Evolutionary conservation across 768 basidiomycete genomes (phyloP), one percentile per base, ranked within the genome.

Genomic region (Lactifluus pinguis): DNA sequence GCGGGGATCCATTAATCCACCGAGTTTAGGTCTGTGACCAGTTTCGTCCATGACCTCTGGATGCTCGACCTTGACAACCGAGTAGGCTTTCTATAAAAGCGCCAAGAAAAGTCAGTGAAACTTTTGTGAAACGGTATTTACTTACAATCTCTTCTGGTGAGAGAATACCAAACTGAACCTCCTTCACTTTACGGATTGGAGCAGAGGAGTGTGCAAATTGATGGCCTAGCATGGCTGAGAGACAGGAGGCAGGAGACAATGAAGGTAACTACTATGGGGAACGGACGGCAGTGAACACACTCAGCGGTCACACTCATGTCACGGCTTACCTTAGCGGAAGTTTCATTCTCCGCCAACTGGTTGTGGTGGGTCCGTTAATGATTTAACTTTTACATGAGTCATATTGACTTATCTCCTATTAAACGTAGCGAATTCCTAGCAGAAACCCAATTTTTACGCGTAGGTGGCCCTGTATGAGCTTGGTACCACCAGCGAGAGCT

Each of bases 31-130:
- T 70, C 86, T 89, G 69, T 88, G 89, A 1, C 86, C 91, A 19
- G 86, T 76, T 72, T 99, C 97, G 68, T 99, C 97, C 87, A 95
- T 95, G 61, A 98, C 95, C 73, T 99, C 97, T 10, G 95, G 94
- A 78, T 93, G 87, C 77, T 98, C 97, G 68, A 98, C 92, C 79
- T 98, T 95, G 64, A 93, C 94, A 34, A 98, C 95, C 14, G 94
- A 97, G 75, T 92, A 91, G 25, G 95, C 95, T 93, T 99, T 98
- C 95, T 97, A 74, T 49, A 49, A 51, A 64, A 51, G 51, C 61
- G 59, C 63, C 36, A 64, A 45, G 49, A 47, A 41, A 13, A 39
- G 62, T 50, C 29, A 53, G 44, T 1, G 36, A 25, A 19, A 48
- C 30, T 6, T 14, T 48, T 30, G n/a, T 14, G 17, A 48, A 41